Conservation (phyloP, 768 basidiomycete genomes). For the Pluteus cervinus region DNA sequence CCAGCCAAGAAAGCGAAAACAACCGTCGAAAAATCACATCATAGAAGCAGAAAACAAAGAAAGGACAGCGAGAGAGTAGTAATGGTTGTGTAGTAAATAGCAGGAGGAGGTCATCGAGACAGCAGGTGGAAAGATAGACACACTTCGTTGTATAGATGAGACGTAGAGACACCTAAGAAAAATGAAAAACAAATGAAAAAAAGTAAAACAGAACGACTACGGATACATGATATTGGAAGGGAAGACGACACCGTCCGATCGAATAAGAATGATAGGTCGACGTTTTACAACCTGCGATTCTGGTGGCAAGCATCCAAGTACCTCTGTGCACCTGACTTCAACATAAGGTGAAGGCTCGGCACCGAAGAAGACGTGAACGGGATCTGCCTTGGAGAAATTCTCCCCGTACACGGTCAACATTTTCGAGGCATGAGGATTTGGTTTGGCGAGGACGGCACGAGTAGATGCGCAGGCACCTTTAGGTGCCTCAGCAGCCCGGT, state of each 20-base stretch:
- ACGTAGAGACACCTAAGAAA: constrained; percentile 8
- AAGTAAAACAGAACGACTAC: constrained; percentile 29
- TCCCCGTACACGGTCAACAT: constrained; percentile 86
- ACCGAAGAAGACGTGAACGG: constrained; percentile 81
- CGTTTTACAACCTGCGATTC: constrained; percentile 63
- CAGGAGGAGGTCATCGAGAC: no score
- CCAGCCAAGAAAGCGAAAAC: no score
- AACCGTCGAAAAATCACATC: no score
- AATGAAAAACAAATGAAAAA: constrained; percentile 14
- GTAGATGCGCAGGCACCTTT: constrained; percentile 64
- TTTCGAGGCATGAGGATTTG: constrained; percentile 71
- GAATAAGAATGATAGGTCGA: constrained; percentile 75
- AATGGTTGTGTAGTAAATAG: no score
- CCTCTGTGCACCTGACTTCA: constrained; percentile 84
- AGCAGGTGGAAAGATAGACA: no score
- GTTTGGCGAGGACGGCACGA: constrained; percentile 66
- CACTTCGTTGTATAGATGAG: no score
- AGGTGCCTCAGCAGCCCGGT: constrained; percentile 78
- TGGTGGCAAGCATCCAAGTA: constrained; percentile 75
- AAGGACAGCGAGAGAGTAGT: no score
- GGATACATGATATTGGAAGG: constrained; percentile 81
- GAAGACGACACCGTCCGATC: constrained; percentile 83
- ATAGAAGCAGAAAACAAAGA: no score
- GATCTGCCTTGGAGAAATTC: constrained; percentile 81
- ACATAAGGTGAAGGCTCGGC: constrained; percentile 82